phyloP scores from a whole-genome alignment of 257 asterid genomes.

The Jacaranda copaia region DNA sequence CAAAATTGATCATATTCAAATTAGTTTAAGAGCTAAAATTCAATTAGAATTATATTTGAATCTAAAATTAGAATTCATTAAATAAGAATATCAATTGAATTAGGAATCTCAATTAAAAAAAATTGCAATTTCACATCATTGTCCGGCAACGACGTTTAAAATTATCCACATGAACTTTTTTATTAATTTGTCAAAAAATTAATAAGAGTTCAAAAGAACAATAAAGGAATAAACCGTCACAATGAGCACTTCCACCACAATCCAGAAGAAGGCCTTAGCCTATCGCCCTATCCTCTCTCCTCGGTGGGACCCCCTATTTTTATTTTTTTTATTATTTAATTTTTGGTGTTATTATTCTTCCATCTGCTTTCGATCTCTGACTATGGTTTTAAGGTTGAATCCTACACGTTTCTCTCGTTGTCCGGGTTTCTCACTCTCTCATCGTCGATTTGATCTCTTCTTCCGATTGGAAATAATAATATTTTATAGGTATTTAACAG shows the following conservation, averaged over 20 bases:
- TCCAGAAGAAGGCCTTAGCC: background rate
- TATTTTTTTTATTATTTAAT: background rate
- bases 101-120: no score
- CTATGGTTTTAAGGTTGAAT: conserved; percentile 11
- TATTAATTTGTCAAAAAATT: background rate
- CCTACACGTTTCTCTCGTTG: conserved; percentile 3
- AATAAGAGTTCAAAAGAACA: background rate
- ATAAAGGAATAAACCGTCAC: conserved; percentile 26
- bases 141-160: background rate
- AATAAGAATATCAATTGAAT: no score
- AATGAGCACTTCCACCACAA: conserved; percentile 21
- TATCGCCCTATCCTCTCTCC: background rate
- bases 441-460: conserved; percentile 42
- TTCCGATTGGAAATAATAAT: conserved; percentile 29
- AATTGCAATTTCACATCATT: background rate
- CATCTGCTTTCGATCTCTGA: background rate
- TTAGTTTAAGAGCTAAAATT: no score
- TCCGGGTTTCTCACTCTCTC: background rate
- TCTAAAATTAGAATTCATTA: no score
- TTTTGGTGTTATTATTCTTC: background rate
- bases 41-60: no score
- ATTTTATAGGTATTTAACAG: conserved; percentile 22
- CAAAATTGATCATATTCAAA: no score
- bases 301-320: background rate
- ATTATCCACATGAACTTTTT: background rate